A percentile compares a stretch with the other conserved stretches of the same genome.
Conservation (phyloP, 345 rosid species). For the Pistacia vera region DNA sequence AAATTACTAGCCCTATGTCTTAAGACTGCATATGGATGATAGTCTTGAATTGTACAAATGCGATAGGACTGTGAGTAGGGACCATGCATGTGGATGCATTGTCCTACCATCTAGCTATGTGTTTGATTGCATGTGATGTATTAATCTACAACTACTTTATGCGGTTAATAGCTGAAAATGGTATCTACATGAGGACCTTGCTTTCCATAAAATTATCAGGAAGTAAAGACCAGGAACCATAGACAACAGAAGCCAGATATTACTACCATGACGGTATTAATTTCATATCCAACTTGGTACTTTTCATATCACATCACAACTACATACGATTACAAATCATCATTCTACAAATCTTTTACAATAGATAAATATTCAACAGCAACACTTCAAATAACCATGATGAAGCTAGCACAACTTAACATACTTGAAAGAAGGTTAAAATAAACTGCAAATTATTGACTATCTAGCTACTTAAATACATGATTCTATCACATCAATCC, state of each 20-base stretch:
- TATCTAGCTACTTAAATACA: background rate
- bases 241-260: background rate
- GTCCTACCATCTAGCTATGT: background rate
- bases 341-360: background rate
- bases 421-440: background rate
- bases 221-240: background rate
- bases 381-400: background rate
- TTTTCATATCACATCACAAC: background rate
- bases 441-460: background rate
- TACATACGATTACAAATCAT: background rate
- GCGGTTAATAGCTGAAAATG: background rate
- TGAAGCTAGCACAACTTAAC: background rate
- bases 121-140: background rate
- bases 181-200: background rate
- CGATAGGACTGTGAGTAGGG: background rate
- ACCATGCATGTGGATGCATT: conserved; percentile 15
- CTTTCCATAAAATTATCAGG: background rate
- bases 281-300: background rate
- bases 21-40: conserved; percentile 1
- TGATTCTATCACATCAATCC: background rate
- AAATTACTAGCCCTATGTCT: no score
- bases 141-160: background rate
- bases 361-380: background rate
- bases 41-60: background rate
- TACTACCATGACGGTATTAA: background rate